phyloP scores from a whole-genome alignment of 2,329 filamentous ascomycete species.

The Fusarium liriodendri region DNA sequence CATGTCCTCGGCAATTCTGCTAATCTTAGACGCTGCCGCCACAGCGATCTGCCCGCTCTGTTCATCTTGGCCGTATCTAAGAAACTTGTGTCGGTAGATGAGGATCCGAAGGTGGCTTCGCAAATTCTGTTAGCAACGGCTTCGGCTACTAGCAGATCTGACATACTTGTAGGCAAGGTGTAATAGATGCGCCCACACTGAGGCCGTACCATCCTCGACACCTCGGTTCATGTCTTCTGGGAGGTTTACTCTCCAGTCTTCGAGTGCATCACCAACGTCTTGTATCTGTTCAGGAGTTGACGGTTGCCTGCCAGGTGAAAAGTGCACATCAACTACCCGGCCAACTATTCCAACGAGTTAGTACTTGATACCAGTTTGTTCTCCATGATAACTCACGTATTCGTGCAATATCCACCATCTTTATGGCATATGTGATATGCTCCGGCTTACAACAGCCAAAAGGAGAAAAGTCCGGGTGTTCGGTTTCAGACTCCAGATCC shows the following conservation, averaged over 20 bases:
- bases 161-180: constrained; percentile 52
- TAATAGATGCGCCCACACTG: constrained; percentile 51
- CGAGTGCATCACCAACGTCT: constrained; percentile 45
- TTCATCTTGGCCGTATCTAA: constrained; percentile 41
- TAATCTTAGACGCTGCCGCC: constrained; percentile 49
- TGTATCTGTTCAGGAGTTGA: constrained; percentile 44
- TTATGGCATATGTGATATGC: constrained; percentile 50
- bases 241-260: constrained; percentile 50
- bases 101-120: constrained; percentile 50
- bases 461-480: constrained; percentile 29
- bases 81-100: constrained; percentile 50
- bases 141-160: background rate
- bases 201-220: constrained; percentile 48
- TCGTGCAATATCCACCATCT: constrained; percentile 52
- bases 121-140: background rate
- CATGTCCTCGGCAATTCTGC: constrained; percentile 54
- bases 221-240: constrained; percentile 46
- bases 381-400: constrained; percentile 41
- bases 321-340: constrained; percentile 51
- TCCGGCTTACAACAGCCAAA: constrained; percentile 48
- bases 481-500: constrained; percentile 48
- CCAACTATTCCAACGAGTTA: constrained; percentile 42
- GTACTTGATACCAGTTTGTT: background rate
- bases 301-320: constrained; percentile 48
- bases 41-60: constrained; percentile 46